phyloP scores from a whole-genome alignment of 169 alveolate species.

The Plasmodium falciparum region DNA sequence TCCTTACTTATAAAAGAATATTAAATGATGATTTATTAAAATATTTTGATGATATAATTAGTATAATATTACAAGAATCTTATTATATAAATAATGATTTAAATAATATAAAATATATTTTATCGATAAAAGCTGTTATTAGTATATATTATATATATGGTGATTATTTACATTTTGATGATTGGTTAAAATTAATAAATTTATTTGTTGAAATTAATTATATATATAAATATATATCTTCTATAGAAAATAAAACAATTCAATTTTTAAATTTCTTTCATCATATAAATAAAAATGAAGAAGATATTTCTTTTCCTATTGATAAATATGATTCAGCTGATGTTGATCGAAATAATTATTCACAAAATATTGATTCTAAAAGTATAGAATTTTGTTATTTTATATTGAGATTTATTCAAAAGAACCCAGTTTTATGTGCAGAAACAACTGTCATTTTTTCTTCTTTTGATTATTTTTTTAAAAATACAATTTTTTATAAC shows the following conservation, averaged over 20 bases:
- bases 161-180: conserved; percentile 43
- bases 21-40: conserved; percentile 47
- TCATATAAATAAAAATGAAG: conserved; percentile 61
- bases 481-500: conserved; percentile 55
- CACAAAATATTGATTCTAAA: conserved; percentile 55
- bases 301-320: conserved; percentile 29
- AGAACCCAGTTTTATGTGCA: conserved; percentile 74
- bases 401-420: conserved; percentile 61
- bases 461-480: conserved; percentile 59
- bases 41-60: conserved; percentile 58
- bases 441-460: conserved; percentile 71
- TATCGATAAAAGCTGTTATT: conserved; percentile 58
- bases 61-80: conserved; percentile 53
- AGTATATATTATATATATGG: conserved; percentile 74
- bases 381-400: conserved; percentile 73
- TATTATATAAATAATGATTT: conserved; percentile 66
- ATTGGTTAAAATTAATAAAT: conserved; percentile 68
- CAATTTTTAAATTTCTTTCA: conserved; percentile 53
- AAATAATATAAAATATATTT: conserved; percentile 66
- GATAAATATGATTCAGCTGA: conserved; percentile 11
- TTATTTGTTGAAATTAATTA: conserved; percentile 70
- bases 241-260: conserved; percentile 71
- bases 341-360: conserved; percentile 18
- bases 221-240: conserved; percentile 58
- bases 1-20: conserved; percentile 35